A percentile compares a stretch with the other conserved stretches of the same genome.
These are phyloP conservation scores for Sordariomycetes sp. DNA, from an alignment of 2,329 filamentous ascomycete genomes.

Conservation along the genomic window DNA sequence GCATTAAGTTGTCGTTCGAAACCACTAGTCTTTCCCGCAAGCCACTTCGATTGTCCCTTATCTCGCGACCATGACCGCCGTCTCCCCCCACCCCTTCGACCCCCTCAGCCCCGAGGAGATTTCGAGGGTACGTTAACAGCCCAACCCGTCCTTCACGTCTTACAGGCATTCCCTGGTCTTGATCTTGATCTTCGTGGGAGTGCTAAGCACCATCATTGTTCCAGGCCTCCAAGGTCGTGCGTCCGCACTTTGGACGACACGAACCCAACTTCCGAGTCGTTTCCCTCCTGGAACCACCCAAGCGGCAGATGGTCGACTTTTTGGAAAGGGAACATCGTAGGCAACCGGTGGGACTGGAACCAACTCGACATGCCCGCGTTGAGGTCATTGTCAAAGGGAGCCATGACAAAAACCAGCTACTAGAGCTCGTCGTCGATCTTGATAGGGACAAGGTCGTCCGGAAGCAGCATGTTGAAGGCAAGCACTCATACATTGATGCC, in stretches of 20 bases:
- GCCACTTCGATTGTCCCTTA: neutral
- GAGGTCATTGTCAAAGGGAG: conserved; percentile 15
- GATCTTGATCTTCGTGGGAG: neutral
- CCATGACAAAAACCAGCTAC: conserved; percentile 9
- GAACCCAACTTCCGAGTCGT: conserved; percentile 31
- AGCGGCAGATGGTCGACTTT: conserved; percentile 29
- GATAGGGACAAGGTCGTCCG: conserved; percentile 10
- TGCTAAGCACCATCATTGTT: neutral
- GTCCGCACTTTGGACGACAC: conserved; percentile 9
- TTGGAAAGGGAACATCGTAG: conserved; percentile 25
- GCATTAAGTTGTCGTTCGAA: neutral
- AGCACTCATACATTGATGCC: conserved; percentile 32
- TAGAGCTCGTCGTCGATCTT: conserved; percentile 22
- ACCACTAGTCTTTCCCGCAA: neutral
- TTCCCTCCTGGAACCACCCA: conserved; percentile 34
- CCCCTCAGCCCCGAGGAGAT: conserved; percentile 14
- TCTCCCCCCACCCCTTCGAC: conserved; percentile 12
- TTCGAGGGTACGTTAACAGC: conserved; percentile 7
- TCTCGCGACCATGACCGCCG: neutral
- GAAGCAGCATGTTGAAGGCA: conserved; percentile 21
- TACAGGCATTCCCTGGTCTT: neutral
- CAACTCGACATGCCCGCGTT: conserved; percentile 23
- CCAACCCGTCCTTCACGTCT: neutral
- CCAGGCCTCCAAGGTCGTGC: conserved; percentile 12
- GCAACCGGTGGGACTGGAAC: conserved; percentile 8